These are phyloP conservation scores for Gymnopilus dilepis DNA, from an alignment of 768 basidiomycete genomes.

Conservation along the genomic window DNA sequence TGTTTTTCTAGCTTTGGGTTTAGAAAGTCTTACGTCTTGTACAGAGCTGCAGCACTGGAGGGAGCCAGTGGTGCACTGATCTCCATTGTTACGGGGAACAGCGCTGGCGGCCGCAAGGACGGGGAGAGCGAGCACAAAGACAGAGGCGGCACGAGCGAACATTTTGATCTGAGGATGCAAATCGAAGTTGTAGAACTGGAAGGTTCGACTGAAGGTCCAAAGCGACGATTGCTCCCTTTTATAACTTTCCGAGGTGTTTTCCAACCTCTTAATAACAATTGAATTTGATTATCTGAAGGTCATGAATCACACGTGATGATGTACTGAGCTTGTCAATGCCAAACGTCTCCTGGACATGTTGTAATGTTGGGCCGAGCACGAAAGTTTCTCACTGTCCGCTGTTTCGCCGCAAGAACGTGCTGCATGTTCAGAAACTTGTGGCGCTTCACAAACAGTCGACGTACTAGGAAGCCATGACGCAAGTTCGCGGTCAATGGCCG, in stretches of 20 bases:
- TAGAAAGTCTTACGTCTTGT: slow-evolving; percentile 24
- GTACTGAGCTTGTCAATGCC: background rate
- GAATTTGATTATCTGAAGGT: no score
- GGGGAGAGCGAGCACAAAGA: slow-evolving; percentile 33
- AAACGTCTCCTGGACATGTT: background rate
- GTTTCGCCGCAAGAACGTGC: slow-evolving; percentile 2
- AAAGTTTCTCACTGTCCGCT: slow-evolving; percentile 1
- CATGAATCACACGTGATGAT: background rate
- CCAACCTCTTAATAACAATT: no score
- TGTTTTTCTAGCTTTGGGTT: no score
- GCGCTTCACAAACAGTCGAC: background rate
- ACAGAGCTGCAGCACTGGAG: slow-evolving; percentile 35
- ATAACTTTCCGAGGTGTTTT: slow-evolving; percentile 16
- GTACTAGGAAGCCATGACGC: background rate
- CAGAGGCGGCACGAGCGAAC: slow-evolving; percentile 33
- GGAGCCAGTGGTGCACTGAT: slow-evolving; percentile 34
- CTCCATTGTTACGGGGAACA: slow-evolving; percentile 25
- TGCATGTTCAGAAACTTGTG: background rate
- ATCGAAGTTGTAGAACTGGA: slow-evolving; percentile 24
- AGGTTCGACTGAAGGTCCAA: slow-evolving; percentile 26
- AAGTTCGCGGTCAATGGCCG: background rate
- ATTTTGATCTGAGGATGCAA: slow-evolving; percentile 23
- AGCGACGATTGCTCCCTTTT: slow-evolving; percentile 12
- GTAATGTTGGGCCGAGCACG: background rate
- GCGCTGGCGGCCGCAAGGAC: slow-evolving; percentile 33